These are phyloP conservation scores for Aegilops sharonensis DNA, from an alignment of 176 grass and related monocot genomes.

Conservation along the genomic window DNA sequence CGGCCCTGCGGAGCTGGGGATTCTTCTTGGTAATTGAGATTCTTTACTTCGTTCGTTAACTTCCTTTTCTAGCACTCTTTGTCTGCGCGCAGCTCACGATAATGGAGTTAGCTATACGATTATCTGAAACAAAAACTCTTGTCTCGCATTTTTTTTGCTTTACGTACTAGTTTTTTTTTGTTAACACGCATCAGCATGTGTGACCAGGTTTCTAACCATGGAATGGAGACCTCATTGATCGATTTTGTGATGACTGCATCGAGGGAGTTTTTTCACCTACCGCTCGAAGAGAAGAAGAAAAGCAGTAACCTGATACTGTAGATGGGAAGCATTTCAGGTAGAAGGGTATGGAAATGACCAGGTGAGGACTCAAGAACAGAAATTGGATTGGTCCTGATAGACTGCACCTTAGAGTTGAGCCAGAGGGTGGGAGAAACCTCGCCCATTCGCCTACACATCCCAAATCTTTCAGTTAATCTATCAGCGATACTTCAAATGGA, in stretches of 20 bases:
- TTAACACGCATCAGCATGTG: background rate
- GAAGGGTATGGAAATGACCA: conserved; percentile 63
- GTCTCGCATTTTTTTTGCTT: too few species aligned
- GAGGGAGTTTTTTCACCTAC: conserved; percentile 7
- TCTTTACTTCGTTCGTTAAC: too few species aligned
- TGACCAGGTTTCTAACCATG: conserved; percentile 41
- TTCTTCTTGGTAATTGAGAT: too few species aligned
- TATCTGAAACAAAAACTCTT: too few species aligned
- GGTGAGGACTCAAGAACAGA: conserved; percentile 39
- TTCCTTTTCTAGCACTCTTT: too few species aligned
- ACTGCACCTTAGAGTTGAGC: conserved; percentile 53
- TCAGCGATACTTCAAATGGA: background rate
- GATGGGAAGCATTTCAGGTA: conserved; percentile 45
- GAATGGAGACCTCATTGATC: conserved; percentile 38
- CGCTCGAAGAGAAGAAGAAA: conserved; percentile 28
- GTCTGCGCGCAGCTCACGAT: too few species aligned
- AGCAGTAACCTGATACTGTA: conserved; percentile 42
- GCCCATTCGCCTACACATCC: conserved; percentile 44
- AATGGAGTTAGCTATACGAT: too few species aligned
- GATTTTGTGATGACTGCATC: conserved; percentile 25
- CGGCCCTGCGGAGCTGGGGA: too few species aligned
- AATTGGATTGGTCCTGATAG: conserved; percentile 51
- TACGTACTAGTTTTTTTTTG: too few species aligned
- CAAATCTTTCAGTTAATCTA: background rate
- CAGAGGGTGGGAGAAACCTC: conserved; percentile 45